Evolutionary conservation across 345 rosid species (phyloP).

Genomic region (Microcos paniculata): DNA sequence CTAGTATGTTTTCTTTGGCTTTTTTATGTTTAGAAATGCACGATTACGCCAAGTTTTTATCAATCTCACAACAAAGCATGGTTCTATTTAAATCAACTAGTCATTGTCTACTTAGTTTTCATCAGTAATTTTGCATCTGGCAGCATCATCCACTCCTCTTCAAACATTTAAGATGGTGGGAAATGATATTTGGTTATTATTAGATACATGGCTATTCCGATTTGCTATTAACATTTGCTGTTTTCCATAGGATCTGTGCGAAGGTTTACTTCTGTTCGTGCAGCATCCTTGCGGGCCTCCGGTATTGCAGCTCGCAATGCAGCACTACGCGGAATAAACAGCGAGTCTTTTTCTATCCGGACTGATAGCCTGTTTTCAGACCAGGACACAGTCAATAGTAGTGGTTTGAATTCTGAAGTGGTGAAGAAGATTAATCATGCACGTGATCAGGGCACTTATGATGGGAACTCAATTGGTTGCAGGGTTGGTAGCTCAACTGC

Average conservation of each 20-base stretch:
- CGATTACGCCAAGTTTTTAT: constrained; percentile 4
- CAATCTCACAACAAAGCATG: not conserved
- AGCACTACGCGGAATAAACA: constrained; percentile 22
- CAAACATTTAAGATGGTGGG: constrained; percentile 1
- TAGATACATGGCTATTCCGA: not conserved
- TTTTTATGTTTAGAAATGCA: not conserved
- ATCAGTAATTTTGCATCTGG: not conserved
- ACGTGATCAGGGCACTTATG: constrained; percentile 22
- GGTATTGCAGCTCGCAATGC: constrained; percentile 52
- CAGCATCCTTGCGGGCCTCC: constrained; percentile 67
- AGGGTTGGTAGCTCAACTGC: constrained; percentile 40
- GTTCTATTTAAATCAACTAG: constrained; percentile 3
- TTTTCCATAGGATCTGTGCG: constrained; percentile 37
- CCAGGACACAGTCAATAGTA: constrained; percentile 17
- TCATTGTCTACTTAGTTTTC: not conserved
- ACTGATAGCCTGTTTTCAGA: constrained; percentile 39
- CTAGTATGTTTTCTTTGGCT: constrained; percentile 16
- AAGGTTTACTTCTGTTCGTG: constrained; percentile 70
- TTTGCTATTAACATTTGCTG: constrained; percentile 6
- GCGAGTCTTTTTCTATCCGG: constrained; percentile 25
- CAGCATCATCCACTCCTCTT: not conserved
- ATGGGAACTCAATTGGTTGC: constrained; percentile 28
- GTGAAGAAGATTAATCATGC: constrained; percentile 32
- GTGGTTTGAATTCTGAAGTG: constrained; percentile 25
- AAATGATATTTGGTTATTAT: constrained; percentile 7